phyloP scores from a whole-genome alignment of 371 early-diverging fungal genomes.

The Syncephalastrum sp. region DNA sequence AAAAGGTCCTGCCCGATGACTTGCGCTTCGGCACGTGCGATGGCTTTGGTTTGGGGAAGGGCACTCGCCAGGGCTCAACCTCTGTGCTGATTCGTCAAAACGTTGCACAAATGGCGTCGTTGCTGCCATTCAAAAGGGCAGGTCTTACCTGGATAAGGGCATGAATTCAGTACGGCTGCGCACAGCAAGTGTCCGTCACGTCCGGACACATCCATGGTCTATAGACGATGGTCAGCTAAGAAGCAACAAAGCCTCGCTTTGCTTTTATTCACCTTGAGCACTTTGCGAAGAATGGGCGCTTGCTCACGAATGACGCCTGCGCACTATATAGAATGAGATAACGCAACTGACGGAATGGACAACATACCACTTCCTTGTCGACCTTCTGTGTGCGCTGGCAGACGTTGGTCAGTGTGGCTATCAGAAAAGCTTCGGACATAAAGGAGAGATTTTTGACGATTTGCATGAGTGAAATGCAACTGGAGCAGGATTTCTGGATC shows the following conservation, averaged over 20 bases:
- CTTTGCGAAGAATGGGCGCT: slow-evolving; percentile 43
- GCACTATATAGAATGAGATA: slow-evolving; percentile 27
- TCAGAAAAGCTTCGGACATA: slow-evolving; percentile 31
- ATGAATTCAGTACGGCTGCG: slow-evolving; percentile 41
- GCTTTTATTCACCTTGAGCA: slow-evolving; percentile 25
- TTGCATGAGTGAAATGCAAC: slow-evolving; percentile 37
- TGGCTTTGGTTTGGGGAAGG: slow-evolving; percentile 55
- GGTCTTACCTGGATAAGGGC: slow-evolving; percentile 45
- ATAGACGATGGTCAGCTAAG: background rate
- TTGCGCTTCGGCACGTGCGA: slow-evolving; percentile 11
- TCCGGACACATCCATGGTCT: slow-evolving; percentile 51
- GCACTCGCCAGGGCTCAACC: slow-evolving; percentile 36
- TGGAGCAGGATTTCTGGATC: slow-evolving; percentile 24
- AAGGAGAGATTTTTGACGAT: slow-evolving; percentile 34
- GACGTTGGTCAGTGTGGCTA: slow-evolving; percentile 26
- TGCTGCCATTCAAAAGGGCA: background rate
- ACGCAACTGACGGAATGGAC: background rate
- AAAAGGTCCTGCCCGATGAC: slow-evolving; percentile 35
- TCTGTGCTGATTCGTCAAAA: slow-evolving; percentile 13
- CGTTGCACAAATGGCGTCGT: background rate
- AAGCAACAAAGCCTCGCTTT: no score
- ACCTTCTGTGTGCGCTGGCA: slow-evolving; percentile 36
- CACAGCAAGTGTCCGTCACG: slow-evolving; percentile 47
- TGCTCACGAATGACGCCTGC: slow-evolving; percentile 49
- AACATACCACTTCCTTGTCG: slow-evolving; percentile 39